Evolutionary conservation across 2,329 filamentous ascomycete genomes (phyloP), one percentile per base, ranked within the genome.

Genomic region (Myotisia sp.): DNA sequence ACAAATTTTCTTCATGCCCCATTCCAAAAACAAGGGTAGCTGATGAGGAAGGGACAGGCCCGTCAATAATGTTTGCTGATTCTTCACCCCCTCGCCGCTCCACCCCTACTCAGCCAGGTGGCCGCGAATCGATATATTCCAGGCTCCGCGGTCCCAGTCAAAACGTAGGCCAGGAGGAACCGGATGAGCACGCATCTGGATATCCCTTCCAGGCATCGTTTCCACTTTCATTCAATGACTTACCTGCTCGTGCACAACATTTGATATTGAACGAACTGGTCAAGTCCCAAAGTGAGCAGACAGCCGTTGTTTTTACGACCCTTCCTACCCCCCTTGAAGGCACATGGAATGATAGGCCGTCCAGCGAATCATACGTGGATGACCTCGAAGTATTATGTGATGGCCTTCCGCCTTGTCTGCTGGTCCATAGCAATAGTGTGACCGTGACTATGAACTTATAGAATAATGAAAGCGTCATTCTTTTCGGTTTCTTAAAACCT

Each of bases 341-440:
- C 0, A 92, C 82, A 0, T 75, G 74, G 48, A 60, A 68, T 38
- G 79, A 76, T 41, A 79, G 83, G 52, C 62, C 64, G 26, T 74
- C 79, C 12, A 82, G 79, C 46, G 60, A 82, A 37, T 70, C 70
- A 41, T 92, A 90, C 54, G 62, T 92, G 30, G 76, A 71, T 32
- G 79, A 85, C 54, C 63, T 87, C 39, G 80, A 90, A 54, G 71
- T 90, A 2, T 58, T 92, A 38, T 87, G 79, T 53, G 71, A 78
- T 47, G 78, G 72, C 7, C 59, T 87, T 41, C 82, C 83, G 18
- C 83, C 84, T 1, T 73, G 75, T 29, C 54, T 92, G 47, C 61
- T 92, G 53, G 79, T 92, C 24, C 70, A 92, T 56, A 85, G 79
- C 55, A 92, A 92, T 56, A 84, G 76, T 48, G 85, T 92, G 79